phyloP scores from a whole-genome alignment of 2,329 filamentous ascomycete species.

The Colletotrichum horii region DNA sequence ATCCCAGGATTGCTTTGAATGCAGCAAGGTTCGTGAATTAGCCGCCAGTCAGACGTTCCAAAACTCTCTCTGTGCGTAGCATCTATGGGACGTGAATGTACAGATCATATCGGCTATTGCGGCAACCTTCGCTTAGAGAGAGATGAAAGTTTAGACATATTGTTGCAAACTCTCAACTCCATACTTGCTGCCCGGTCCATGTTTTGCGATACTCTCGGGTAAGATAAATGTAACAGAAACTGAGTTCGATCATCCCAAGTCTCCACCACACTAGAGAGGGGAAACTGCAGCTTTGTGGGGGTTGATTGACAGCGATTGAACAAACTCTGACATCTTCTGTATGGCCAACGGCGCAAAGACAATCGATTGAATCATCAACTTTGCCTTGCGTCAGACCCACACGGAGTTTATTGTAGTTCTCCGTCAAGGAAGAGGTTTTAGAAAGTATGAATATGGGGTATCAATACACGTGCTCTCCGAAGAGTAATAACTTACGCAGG shows the following conservation, averaged over 20 bases:
- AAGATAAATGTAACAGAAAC: neutral
- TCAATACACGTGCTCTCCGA: neutral
- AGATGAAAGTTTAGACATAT: neutral
- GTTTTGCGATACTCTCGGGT: neutral
- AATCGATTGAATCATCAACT: neutral
- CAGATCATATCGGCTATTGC: neutral
- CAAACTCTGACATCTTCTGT: neutral
- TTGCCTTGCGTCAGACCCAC: neutral
- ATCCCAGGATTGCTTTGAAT: neutral
- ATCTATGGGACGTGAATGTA: neutral
- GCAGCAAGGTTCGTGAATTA: neutral
- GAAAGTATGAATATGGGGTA: fast-evolving
- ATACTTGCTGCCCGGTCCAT: neutral
- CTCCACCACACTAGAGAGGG: neutral
- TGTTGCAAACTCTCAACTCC: neutral
- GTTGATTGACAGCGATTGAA: neutral
- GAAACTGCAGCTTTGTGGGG: neutral
- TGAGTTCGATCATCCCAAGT: neutral
- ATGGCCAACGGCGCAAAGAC: neutral
- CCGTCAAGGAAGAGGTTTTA: neutral
- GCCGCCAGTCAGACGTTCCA: neutral
- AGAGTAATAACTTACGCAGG: neutral
- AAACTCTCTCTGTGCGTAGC: neutral
- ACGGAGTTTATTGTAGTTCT: neutral
- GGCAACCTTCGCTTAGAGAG: neutral